phyloP scores from a whole-genome alignment of 306 rosid species.

The Cotoneaster glaucophyllus region DNA sequence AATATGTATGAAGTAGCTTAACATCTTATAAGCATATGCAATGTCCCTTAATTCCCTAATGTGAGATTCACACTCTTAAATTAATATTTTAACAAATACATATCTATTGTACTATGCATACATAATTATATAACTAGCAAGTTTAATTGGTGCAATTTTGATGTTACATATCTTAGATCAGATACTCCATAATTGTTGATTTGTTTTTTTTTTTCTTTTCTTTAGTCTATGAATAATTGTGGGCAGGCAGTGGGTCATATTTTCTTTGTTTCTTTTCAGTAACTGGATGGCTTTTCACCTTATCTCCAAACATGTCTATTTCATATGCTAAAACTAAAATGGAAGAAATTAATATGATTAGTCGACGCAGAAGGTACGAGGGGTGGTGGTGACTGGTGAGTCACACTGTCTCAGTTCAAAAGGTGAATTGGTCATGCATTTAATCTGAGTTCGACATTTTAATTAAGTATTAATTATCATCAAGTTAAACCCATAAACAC shows the following conservation, averaged over 20 bases:
- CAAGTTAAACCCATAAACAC: background rate
- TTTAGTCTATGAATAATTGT: too few species aligned
- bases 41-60: too few species aligned
- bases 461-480: background rate
- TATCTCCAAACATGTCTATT: background rate
- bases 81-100: too few species aligned
- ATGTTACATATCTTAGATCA: background rate
- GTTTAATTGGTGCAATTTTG: background rate
- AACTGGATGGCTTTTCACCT: background rate
- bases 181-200: background rate
- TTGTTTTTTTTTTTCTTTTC: background rate
- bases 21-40: too few species aligned
- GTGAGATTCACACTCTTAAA: too few species aligned
- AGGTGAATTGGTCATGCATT: conserved; percentile 3
- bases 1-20: too few species aligned
- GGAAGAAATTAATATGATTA: background rate
- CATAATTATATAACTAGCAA: background rate
- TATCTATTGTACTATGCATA: too few species aligned
- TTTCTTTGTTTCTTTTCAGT: background rate
- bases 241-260: background rate
- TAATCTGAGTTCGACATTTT: background rate
- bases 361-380: background rate
- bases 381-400: background rate
- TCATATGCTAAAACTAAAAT: background rate
- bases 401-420: background rate